phyloP scores from a whole-genome alignment of 495 filamentous ascomycete species.

The Penicillium argentinense region DNA sequence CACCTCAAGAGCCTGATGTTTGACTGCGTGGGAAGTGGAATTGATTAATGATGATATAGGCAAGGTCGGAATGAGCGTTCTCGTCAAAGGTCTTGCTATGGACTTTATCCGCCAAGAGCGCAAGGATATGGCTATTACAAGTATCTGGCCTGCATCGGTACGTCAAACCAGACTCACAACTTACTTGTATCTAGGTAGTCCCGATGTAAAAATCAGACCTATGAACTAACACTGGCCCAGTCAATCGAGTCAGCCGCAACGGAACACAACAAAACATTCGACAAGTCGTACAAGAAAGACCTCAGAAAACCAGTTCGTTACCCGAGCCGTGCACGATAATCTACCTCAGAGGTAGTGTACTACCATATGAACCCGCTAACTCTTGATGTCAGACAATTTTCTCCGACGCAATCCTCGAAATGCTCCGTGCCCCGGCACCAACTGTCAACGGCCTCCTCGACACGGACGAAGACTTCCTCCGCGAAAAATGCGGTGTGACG shows the following conservation, averaged over 20 bases:
- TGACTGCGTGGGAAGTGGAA: not conserved
- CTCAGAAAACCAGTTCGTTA: constrained; percentile 59
- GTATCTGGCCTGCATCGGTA: constrained; percentile 79
- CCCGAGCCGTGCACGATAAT: not conserved
- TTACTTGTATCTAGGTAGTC: no score
- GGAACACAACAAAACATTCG: constrained; percentile 36
- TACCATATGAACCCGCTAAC: no score
- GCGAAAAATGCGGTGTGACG: constrained; percentile 57
- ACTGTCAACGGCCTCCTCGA: constrained; percentile 69
- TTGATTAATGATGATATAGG: constrained; percentile 22
- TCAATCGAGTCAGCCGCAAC: constrained; percentile 76
- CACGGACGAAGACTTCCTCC: constrained; percentile 82
- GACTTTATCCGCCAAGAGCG: constrained; percentile 70
- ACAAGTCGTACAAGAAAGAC: constrained; percentile 46
- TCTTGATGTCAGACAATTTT: constrained; percentile 72
- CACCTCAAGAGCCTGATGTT: not conserved
- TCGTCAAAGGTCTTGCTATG: constrained; percentile 81
- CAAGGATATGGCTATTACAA: constrained; percentile 71
- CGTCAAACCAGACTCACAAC: constrained; percentile 33
- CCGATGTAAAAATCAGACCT: no score
- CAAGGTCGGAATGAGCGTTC: constrained; percentile 80
- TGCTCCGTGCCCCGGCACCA: constrained; percentile 60
- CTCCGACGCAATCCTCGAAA: constrained; percentile 75
- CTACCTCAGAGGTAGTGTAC: no score
- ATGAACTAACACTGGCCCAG: no score